Conservation (phyloP, 2,329 filamentous ascomycete genomes). For the Rutstroemia sp. region DNA sequence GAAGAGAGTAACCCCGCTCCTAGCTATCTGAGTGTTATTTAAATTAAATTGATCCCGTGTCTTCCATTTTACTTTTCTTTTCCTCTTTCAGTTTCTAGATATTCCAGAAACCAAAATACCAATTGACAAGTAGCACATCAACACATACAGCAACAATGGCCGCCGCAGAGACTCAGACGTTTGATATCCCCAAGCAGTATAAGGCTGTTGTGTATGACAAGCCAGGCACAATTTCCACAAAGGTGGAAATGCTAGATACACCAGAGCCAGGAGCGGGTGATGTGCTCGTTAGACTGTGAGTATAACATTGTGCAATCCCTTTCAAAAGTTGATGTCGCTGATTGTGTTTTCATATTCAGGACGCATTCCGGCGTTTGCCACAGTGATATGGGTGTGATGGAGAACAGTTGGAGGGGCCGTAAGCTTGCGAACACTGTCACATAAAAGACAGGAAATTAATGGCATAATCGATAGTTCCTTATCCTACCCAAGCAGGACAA, state of each 20-base stretch:
- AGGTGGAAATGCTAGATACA: conserved; percentile 54
- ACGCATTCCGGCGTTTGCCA: conserved; percentile 61
- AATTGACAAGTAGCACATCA: background rate
- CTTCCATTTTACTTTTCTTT: too few species aligned
- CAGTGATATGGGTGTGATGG: conserved; percentile 52
- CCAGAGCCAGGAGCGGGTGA: conserved; percentile 57
- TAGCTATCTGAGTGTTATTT: too few species aligned
- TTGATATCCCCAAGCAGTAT: conserved; percentile 48
- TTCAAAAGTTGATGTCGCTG: conserved; percentile 3
- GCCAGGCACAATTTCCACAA: conserved; percentile 57
- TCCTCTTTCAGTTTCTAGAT: too few species aligned
- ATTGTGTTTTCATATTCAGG: conserved; percentile 24
- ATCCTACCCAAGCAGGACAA: conserved; percentile 51
- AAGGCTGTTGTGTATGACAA: conserved; percentile 59
- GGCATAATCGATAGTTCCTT: conserved; percentile 41
- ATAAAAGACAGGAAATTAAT: conserved; percentile 31
- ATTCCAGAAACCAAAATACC: background rate
- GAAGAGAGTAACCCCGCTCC: too few species aligned
- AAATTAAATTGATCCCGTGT: too few species aligned
- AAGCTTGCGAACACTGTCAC: conserved; percentile 10
- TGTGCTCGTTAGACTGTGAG: conserved; percentile 53
- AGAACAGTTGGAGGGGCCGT: conserved; percentile 32
- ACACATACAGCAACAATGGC: conserved; percentile 20
- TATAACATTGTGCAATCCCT: background rate
- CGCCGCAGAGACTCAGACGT: conserved; percentile 17